Conservation (phyloP, 2,329 filamentous ascomycete genomes). For the Macrophomina tecta region DNA sequence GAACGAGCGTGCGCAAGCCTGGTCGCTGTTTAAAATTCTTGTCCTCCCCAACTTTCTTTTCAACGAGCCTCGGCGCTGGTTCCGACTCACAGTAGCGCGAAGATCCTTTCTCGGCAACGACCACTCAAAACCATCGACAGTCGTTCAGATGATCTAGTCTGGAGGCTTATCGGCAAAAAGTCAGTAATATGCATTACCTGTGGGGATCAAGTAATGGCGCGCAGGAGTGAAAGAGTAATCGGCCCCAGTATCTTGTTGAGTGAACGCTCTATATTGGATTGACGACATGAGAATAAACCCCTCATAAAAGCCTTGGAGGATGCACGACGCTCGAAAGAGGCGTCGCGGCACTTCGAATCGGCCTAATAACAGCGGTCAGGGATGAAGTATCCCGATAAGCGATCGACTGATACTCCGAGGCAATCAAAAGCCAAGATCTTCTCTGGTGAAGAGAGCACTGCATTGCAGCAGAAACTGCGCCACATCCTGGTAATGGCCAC, state of each 20-base stretch:
- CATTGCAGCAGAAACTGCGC: constrained; percentile 19
- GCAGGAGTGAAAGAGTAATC: constrained; percentile 11
- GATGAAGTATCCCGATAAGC: constrained; percentile 13
- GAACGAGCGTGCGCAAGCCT: neutral
- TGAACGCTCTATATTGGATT: constrained; percentile 18
- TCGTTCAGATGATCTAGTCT: constrained; percentile 9
- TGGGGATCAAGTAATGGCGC: constrained; percentile 11
- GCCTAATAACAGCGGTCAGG: constrained; percentile 14
- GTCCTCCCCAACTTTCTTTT: constrained; percentile 12
- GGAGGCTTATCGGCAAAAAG: constrained; percentile 16
- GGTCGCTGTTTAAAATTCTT: constrained; percentile 4
- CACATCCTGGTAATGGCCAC: constrained; percentile 18
- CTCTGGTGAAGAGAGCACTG: neutral
- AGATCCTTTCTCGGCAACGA: neutral
- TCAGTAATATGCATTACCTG: constrained; percentile 6
- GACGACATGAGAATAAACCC: constrained; percentile 22
- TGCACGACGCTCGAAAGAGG: constrained; percentile 22
- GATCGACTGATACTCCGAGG: constrained; percentile 14
- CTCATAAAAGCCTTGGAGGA: constrained; percentile 14
- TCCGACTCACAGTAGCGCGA: constrained; percentile 4
- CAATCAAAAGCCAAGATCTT: constrained; percentile 11
- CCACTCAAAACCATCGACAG: neutral
- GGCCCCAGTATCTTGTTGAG: constrained; percentile 13
- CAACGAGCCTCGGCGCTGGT: constrained; percentile 3
- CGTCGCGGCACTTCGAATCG: constrained; percentile 21